phyloP scores from a whole-genome alignment of 108 stramenopile species.

The Schizochytrium sp. region DNA sequence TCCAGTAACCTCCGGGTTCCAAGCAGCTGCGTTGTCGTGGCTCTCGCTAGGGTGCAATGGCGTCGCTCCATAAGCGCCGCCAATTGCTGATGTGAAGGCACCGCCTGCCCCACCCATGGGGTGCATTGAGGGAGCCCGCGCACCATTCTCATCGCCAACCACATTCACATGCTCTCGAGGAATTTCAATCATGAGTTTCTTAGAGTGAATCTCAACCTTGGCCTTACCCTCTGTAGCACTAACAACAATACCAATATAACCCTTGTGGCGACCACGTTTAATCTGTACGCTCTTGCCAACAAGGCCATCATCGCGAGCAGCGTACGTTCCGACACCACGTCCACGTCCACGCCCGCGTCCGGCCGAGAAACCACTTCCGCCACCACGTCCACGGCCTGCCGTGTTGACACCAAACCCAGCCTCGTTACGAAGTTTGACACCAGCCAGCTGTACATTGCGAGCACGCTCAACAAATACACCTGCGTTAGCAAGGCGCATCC shows the following conservation, averaged over 20 bases:
- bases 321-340: conserved; percentile 52
- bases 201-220: conserved; percentile 73
- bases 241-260: conserved; percentile 68
- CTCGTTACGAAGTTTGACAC: conserved; percentile 47
- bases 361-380: background rate
- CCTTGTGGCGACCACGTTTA: conserved; percentile 60
- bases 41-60: conserved; percentile 42
- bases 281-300: conserved; percentile 61
- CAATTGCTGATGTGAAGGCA: background rate
- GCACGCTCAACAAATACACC: conserved; percentile 64
- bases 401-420: background rate
- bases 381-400: background rate
- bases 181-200: conserved; percentile 55
- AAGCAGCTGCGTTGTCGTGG: conserved; percentile 17
- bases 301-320: conserved; percentile 26
- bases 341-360: conserved; percentile 62
- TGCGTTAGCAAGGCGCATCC: conserved; percentile 66
- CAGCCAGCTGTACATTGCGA: conserved; percentile 48
- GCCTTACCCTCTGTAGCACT: conserved; percentile 65
- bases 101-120: conserved; percentile 43
- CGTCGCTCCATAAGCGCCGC: conserved; percentile 12
- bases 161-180: conserved; percentile 55
- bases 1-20: background rate
- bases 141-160: conserved; percentile 67
- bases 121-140: background rate